A percentile compares a stretch with the other conserved stretches of the same genome.
Conservation (phyloP, 306 rosid genomes). For the Rosa lucieae region DNA sequence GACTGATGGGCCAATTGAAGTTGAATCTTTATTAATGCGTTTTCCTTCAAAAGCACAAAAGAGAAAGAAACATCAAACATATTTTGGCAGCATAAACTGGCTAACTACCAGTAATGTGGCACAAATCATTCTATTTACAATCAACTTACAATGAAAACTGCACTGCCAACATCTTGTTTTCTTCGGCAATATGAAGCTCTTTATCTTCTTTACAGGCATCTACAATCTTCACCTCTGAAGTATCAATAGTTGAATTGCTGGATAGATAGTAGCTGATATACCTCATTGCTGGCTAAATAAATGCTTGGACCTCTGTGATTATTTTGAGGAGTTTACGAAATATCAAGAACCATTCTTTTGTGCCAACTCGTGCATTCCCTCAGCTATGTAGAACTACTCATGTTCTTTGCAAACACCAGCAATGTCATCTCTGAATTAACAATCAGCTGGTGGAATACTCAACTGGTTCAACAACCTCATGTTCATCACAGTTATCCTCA, state of each 20-base stretch:
- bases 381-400: neutral
- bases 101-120: neutral
- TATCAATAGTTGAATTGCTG: neutral
- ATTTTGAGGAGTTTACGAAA: neutral
- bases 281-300: neutral
- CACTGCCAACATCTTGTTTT: neutral
- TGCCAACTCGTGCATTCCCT: neutral
- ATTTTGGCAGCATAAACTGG: neutral
- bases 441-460: constrained; percentile 20
- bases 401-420: neutral
- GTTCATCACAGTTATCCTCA: constrained; percentile 32
- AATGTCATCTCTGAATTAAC: constrained; percentile 12
- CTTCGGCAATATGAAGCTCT: neutral
- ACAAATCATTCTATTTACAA: neutral
- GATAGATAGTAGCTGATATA: neutral
- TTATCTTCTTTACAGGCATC: neutral
- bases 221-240: constrained; percentile 7
- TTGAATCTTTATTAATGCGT: neutral
- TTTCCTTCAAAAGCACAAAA: neutral
- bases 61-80: neutral
- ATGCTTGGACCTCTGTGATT: neutral
- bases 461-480: constrained; percentile 24
- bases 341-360: constrained; percentile 1
- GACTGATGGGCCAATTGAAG: neutral
- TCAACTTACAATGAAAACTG: neutral